Evolutionary conservation across 768 basidiomycete genomes (phyloP).

Genomic region (Naematelia encephala): DNA sequence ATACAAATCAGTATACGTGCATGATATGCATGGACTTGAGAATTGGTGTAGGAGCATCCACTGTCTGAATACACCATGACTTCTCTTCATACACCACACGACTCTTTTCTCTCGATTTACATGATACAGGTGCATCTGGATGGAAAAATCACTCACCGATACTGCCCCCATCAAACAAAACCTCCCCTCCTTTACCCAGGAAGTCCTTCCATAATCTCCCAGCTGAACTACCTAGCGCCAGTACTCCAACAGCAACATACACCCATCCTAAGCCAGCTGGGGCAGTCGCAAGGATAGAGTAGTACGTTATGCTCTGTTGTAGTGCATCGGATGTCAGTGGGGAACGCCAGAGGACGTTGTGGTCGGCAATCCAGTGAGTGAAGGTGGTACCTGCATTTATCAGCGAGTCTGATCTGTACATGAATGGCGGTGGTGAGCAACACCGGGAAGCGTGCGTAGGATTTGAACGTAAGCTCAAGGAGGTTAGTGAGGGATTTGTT

Average conservation of each 20-base stretch:
- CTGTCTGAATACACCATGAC: too few relatives aligned
- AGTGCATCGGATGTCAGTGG: slow-evolving; percentile 46
- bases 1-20: not conserved
- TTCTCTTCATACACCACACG: too few relatives aligned
- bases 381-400: slow-evolving; percentile 44
- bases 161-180: slow-evolving; percentile 50
- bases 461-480: not conserved
- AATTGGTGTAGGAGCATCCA: too few relatives aligned
- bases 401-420: not conserved
- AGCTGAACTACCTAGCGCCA: slow-evolving; percentile 32
- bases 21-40: too few relatives aligned
- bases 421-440: not conserved
- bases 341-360: slow-evolving; percentile 49
- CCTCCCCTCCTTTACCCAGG: slow-evolving; percentile 41
- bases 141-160: slow-evolving; percentile 33
- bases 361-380: slow-evolving; percentile 50
- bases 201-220: slow-evolving; percentile 41
- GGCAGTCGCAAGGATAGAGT: slow-evolving; percentile 39
- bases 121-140: not conserved
- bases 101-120: too few relatives aligned
- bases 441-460: not conserved
- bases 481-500: not conserved
- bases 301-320: slow-evolving; percentile 44
- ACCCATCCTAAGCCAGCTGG: slow-evolving; percentile 38
- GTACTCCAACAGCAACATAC: slow-evolving; percentile 30